Conservation (phyloP, 768 basidiomycete genomes). For the Polyporus arcularius region DNA sequence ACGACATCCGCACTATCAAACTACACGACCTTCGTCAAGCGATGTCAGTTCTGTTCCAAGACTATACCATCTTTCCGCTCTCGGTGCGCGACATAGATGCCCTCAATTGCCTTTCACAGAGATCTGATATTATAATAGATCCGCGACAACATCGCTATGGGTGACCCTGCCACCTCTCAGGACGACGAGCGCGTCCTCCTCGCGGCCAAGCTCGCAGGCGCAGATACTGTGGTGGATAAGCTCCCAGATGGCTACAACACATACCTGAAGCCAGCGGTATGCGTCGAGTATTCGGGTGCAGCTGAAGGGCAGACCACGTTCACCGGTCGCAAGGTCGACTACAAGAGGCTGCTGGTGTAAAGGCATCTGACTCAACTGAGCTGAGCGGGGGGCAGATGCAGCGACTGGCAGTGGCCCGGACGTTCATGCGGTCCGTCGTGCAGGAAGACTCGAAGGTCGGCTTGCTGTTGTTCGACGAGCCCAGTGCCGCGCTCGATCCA, state of each 20-base stretch:
- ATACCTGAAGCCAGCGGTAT: slow-evolving; percentile 73
- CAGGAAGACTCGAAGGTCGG: slow-evolving; percentile 28
- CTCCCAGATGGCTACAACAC: slow-evolving; percentile 70
- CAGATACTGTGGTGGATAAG: slow-evolving; percentile 60
- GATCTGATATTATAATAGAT: no score
- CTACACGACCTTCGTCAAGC: slow-evolving; percentile 63
- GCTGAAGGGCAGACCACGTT: slow-evolving; percentile 60
- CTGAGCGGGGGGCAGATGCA: slow-evolving; percentile 27
- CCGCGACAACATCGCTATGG: slow-evolving; percentile 75
- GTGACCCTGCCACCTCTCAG: slow-evolving; percentile 55
- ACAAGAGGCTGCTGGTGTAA: slow-evolving; percentile 48
- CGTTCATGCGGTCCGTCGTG: slow-evolving; percentile 32
- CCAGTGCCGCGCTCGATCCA: slow-evolving; percentile 37
- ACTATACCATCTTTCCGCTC: slow-evolving; percentile 78
- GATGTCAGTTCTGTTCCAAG: slow-evolving; percentile 78
- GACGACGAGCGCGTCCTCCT: slow-evolving; percentile 58
- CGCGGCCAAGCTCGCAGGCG: slow-evolving; percentile 74
- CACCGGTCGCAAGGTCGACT: slow-evolving; percentile 59
- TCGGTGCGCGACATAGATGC: slow-evolving; percentile 43
- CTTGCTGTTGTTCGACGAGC: slow-evolving; percentile 31
- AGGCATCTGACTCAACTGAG: slow-evolving; percentile 63
- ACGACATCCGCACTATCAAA: slow-evolving; percentile 59
- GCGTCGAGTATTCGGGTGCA: slow-evolving; percentile 61
- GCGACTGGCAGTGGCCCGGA: slow-evolving; percentile 26
- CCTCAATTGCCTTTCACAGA: not conserved